Evolutionary conservation across 2,329 filamentous ascomycete species (phyloP).

Genomic region (Trichoderma atrobrunneum): DNA sequence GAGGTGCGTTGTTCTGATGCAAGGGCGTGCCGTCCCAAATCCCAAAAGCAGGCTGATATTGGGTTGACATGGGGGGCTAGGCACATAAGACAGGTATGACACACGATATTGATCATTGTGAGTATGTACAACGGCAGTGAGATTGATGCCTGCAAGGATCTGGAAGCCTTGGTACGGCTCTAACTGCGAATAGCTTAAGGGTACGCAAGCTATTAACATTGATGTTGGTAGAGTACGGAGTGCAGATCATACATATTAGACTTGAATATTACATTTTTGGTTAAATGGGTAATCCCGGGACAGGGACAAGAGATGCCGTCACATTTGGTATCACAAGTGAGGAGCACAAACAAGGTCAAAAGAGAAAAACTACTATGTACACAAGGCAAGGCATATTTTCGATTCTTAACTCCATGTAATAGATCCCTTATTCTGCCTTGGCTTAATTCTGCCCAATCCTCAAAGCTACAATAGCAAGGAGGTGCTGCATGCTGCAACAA

Average conservation of each 20-base stretch:
- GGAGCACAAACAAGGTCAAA: neutral
- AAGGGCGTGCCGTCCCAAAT: neutral
- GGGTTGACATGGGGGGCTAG: neutral
- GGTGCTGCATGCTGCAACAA: neutral
- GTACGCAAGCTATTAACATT: neutral
- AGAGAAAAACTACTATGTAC: neutral
- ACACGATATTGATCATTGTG: neutral
- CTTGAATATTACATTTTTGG: neutral
- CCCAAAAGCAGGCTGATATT: neutral
- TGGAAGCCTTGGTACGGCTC: neutral
- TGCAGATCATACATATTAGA: neutral
- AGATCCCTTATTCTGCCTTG: neutral
- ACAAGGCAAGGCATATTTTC: neutral
- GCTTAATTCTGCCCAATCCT: neutral
- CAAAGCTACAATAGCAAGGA: neutral
- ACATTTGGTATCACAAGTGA: neutral
- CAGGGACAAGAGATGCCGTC: neutral
- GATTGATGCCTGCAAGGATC: neutral
- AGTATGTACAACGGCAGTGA: neutral
- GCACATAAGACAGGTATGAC: neutral
- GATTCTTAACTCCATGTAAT: neutral
- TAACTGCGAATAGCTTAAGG: neutral
- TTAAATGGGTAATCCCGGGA: neutral
- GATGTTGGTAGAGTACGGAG: neutral
- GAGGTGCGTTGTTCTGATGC: neutral